A percentile compares a stretch with the other conserved stretches of the same genome.
phyloP scores from a whole-genome alignment of 2,329 filamentous ascomycete species.

The Colletotrichum tabaci region DNA sequence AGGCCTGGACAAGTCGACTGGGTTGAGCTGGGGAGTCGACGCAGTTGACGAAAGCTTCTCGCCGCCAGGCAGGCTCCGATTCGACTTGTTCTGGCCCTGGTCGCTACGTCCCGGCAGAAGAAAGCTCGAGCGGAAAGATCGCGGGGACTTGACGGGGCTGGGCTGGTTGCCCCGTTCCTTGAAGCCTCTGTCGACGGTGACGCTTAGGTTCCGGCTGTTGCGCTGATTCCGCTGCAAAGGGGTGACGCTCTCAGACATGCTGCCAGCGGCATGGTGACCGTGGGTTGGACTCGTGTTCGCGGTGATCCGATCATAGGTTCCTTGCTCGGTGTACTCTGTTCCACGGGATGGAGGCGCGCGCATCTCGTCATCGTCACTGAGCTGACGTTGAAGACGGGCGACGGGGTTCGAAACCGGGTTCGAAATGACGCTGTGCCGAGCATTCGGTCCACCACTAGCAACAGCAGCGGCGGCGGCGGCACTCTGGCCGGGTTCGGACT shows the following conservation, averaged over 20 bases:
- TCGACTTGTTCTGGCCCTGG: constrained; percentile 61
- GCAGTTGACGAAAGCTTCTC: constrained; percentile 88
- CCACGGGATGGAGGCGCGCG: constrained; percentile 80
- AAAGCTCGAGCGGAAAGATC: constrained; percentile 84
- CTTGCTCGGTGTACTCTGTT: constrained; percentile 84
- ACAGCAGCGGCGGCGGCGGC: constrained; percentile 49
- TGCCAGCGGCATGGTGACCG: constrained; percentile 70
- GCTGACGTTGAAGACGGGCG: constrained; percentile 52
- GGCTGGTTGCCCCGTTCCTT: constrained; percentile 67
- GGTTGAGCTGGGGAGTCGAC: constrained; percentile 78
- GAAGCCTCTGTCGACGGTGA: constrained; percentile 74
- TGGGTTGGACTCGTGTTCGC: constrained; percentile 81
- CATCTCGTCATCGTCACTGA: constrained; percentile 63
- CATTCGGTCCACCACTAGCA: constrained; percentile 55
- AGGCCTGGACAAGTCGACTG: constrained; percentile 55
- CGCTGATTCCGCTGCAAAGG: constrained; percentile 72
- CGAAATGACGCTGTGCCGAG: constrained; percentile 69
- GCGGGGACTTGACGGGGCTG: constrained; percentile 78
- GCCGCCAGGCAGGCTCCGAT: constrained; percentile 75
- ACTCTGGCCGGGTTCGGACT: constrained; percentile 57
- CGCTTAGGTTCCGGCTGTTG: constrained; percentile 63
- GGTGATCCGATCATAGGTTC: constrained; percentile 78
- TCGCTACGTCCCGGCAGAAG: constrained; percentile 73
- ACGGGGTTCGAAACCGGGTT: constrained; percentile 61
- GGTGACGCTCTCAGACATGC: constrained; percentile 83